These are phyloP conservation scores for Periconia sp. DNA, from an alignment of 2,329 filamentous ascomycete species.

Conservation along the genomic window DNA sequence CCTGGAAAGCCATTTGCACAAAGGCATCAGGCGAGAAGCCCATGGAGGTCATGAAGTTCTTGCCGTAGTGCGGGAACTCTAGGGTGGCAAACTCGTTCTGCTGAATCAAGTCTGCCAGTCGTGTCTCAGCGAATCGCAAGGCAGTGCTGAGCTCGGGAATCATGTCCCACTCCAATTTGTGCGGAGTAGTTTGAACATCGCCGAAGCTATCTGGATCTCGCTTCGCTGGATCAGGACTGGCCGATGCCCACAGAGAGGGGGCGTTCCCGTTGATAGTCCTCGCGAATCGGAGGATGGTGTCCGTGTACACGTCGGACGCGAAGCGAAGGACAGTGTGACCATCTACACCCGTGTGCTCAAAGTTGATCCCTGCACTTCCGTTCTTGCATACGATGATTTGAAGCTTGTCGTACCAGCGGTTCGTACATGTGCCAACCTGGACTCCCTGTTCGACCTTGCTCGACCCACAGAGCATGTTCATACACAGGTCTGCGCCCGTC, in stretches of 20 bases:
- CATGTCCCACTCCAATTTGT: constrained; percentile 99
- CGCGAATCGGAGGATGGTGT: constrained; percentile 95
- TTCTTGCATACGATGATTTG: constrained; percentile 99
- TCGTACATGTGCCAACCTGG: constrained; percentile 96
- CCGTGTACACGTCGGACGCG: constrained; percentile 94
- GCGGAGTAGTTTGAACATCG: constrained; percentile 89
- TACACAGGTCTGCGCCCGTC: constrained; percentile 83
- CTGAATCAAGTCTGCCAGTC: constrained; percentile 90
- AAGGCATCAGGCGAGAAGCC: constrained; percentile 97
- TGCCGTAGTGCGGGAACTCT: constrained; percentile 88
- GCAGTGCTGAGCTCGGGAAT: constrained; percentile 88
- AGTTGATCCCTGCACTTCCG: constrained; percentile 97
- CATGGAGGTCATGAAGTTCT: constrained; percentile 97
- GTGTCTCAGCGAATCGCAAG: constrained; percentile 91
- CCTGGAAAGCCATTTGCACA: constrained; percentile 98
- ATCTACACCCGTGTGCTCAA: constrained; percentile 97
- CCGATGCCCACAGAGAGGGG: constrained; percentile 88
- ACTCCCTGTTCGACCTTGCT: constrained; percentile 91
- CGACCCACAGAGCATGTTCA: constrained; percentile 97
- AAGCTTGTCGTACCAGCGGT: constrained; percentile 98
- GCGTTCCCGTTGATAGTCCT: constrained; percentile 94
- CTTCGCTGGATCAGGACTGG: constrained; percentile 90
- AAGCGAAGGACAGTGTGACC: constrained; percentile 96
- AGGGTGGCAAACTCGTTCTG: constrained; percentile 96
- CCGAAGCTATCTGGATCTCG: constrained; percentile 90